These are phyloP conservation scores for Pythium brachiatum DNA, from an alignment of 352 stramenopile genomes.

Conservation along the genomic window DNA sequence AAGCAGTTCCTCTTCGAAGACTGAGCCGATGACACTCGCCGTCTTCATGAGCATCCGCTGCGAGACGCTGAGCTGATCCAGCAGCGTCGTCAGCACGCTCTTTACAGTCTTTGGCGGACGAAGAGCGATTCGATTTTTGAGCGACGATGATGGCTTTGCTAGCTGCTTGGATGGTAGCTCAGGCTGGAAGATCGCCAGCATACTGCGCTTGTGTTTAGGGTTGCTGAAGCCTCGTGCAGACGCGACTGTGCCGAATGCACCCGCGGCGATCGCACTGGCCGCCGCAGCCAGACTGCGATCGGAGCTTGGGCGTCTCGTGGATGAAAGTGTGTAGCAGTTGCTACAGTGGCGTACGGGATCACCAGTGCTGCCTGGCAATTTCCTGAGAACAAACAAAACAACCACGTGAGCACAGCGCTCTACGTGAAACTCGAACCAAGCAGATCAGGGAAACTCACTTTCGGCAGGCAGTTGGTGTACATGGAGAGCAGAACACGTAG, in stretches of 20 bases:
- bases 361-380: constrained; percentile 53
- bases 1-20: constrained; percentile 77
- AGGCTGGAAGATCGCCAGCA: constrained; percentile 64
- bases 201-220: constrained; percentile 34
- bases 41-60: constrained; percentile 89
- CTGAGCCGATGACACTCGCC: constrained; percentile 69
- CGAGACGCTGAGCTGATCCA: constrained; percentile 80
- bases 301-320: constrained; percentile 55
- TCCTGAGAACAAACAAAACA: constrained; percentile 29
- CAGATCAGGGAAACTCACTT: constrained; percentile 33
- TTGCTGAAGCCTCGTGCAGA: constrained; percentile 18
- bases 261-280: constrained; percentile 19
- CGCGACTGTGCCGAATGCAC: constrained; percentile 13
- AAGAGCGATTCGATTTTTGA: constrained; percentile 72
- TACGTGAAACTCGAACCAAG: background rate
- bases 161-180: constrained; percentile 23
- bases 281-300: constrained; percentile 42
- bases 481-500: constrained; percentile 77
- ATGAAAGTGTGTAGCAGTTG: constrained; percentile 76
- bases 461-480: constrained; percentile 71
- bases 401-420: background rate
- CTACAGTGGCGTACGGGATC: constrained; percentile 72
- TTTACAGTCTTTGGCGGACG: constrained; percentile 76
- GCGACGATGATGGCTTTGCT: constrained; percentile 26
- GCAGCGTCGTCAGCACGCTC: constrained; percentile 76